These are phyloP conservation scores for Cornus suecica DNA, from an alignment of 148 eudicot species.

Conservation along the genomic window DNA sequence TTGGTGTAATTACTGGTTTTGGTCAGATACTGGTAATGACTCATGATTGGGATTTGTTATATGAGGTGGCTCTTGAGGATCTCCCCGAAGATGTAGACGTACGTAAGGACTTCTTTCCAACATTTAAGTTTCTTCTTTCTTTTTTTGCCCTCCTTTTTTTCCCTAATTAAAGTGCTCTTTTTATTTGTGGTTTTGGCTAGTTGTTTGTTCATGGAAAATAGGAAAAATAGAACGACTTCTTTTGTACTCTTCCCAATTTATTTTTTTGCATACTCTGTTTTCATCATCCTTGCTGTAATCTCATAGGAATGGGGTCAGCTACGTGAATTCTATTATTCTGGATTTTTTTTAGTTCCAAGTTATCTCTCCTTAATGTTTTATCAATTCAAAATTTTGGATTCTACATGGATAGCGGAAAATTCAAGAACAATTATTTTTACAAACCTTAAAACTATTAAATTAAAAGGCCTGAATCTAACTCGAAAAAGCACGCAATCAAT, in stretches of 20 bases:
- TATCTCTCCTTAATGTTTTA: too few relatives aligned
- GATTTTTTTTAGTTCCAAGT: too few relatives aligned
- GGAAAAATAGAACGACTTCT: background rate
- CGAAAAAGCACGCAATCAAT: background rate
- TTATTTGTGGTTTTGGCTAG: background rate
- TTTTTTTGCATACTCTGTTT: background rate
- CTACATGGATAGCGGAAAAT: conserved; percentile 2
- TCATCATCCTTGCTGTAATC: too few relatives aligned
- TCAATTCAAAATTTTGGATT: background rate
- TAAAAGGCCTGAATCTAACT: background rate
- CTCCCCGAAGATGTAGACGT: conserved; percentile 64
- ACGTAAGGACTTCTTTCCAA: conserved; percentile 67
- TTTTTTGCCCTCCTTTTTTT: background rate
- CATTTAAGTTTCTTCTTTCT: background rate
- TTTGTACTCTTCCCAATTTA: background rate
- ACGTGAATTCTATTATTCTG: too few relatives aligned
- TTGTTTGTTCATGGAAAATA: background rate
- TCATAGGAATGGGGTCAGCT: too few relatives aligned
- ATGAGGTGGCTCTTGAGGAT: conserved; percentile 74
- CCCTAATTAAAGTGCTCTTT: background rate
- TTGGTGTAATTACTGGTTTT: conserved; percentile 74
- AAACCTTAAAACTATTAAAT: background rate
- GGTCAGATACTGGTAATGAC: conserved; percentile 89
- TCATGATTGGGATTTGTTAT: conserved; percentile 90
- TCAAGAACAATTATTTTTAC: background rate